These are phyloP conservation scores for Candida krabiensis DNA, from an alignment of 805 yeast genomes.

Conservation along the genomic window DNA sequence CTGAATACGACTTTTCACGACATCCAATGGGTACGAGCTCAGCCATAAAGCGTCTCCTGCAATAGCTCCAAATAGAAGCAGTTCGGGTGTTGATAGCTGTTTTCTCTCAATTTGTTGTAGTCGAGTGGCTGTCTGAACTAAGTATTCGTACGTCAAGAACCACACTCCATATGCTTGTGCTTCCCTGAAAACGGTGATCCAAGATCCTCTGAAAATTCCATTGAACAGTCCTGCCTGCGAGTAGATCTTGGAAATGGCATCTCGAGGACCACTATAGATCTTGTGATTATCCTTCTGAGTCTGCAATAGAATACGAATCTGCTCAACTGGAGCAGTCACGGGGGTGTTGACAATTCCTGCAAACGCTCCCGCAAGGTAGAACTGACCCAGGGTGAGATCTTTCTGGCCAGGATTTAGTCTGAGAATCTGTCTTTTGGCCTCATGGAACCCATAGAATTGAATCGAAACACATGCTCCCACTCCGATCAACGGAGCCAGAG, in stretches of 20 bases:
- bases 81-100: slow-evolving; percentile 54
- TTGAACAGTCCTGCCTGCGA: slow-evolving; percentile 37
- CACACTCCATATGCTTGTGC: slow-evolving; percentile 76
- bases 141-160: slow-evolving; percentile 64
- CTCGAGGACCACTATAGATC: slow-evolving; percentile 42
- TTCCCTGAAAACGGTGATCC: slow-evolving; percentile 57
- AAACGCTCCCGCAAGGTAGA: slow-evolving; percentile 60
- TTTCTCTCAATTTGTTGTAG: slow-evolving; percentile 40
- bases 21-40: slow-evolving; percentile 53
- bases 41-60: slow-evolving; percentile 73
- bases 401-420: slow-evolving; percentile 25
- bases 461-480: slow-evolving; percentile 70
- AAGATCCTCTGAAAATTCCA: slow-evolving; percentile 57
- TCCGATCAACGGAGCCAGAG: slow-evolving; percentile 67
- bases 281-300: slow-evolving; percentile 41
- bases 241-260: slow-evolving; percentile 45
- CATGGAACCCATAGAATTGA: slow-evolving; percentile 72
- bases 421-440: slow-evolving; percentile 58
- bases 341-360: slow-evolving; percentile 70
- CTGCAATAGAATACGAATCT: slow-evolving; percentile 61
- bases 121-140: slow-evolving; percentile 42
- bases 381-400: slow-evolving; percentile 50
- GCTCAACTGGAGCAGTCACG: slow-evolving; percentile 65
- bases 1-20: slow-evolving; percentile 50
- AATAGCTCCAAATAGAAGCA: slow-evolving; percentile 57